A percentile compares a stretch with the other conserved stretches of the same genome.
These are phyloP conservation scores for Viridothelium virens DNA, from an alignment of 495 filamentous ascomycete species.

Conservation along the genomic window DNA sequence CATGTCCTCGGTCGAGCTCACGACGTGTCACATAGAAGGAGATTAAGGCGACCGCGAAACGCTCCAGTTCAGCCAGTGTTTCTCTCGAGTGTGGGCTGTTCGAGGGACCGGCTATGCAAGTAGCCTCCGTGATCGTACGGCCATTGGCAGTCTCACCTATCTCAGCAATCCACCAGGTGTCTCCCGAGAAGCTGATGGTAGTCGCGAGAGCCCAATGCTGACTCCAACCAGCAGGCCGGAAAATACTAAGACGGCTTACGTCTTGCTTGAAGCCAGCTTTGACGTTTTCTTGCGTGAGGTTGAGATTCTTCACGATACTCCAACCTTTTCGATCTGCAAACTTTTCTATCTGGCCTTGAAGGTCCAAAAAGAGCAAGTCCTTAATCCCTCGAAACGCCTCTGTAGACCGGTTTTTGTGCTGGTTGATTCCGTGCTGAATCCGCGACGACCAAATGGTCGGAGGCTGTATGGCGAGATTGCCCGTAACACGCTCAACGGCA, in stretches of 20 bases:
- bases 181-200: slow-evolving; percentile 26
- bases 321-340: slow-evolving; percentile 29
- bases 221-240: slow-evolving; percentile 28
- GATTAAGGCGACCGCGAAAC: not conserved
- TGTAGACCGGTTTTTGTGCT: slow-evolving; percentile 14
- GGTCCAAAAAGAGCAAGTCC: slow-evolving; percentile 19
- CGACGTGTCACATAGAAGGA: slow-evolving; percentile 6
- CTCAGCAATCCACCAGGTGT: slow-evolving; percentile 34
- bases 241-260: slow-evolving; percentile 26
- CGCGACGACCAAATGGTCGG: slow-evolving; percentile 7
- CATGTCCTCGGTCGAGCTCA: not conserved
- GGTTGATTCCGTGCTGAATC: slow-evolving; percentile 26
- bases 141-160: slow-evolving; percentile 13
- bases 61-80: not conserved
- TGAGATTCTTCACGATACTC: slow-evolving; percentile 17
- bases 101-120: not conserved
- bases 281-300: slow-evolving; percentile 20
- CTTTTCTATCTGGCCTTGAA: slow-evolving; percentile 24
- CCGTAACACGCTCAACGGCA: slow-evolving; percentile 23
- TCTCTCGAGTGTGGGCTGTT: not conserved
- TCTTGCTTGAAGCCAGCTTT: slow-evolving; percentile 26
- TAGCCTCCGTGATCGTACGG: slow-evolving; percentile 10
- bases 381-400: slow-evolving; percentile 20
- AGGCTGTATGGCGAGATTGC: slow-evolving; percentile 22
- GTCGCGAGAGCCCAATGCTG: slow-evolving; percentile 29